A percentile compares a stretch with the other conserved stretches of the same genome.
Conservation (phyloP, 345 rosid genomes). For the sweet orange (Citrus sinensis) region DVS_A1.0 CM039163.1:9069001-9069500, state of each 20-base stretch:
- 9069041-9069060: conserved; percentile 22
- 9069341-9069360: conserved; percentile 17
- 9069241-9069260: conserved; percentile 17
- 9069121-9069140: conserved; percentile 14
- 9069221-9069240: conserved; percentile 17
- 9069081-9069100: conserved; percentile 6
- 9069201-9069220: neutral
- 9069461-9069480: neutral
- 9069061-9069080: conserved; percentile 10
- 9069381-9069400: conserved; percentile 15
- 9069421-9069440: neutral
- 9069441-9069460: neutral
- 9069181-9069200: conserved; percentile 15
- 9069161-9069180: conserved; percentile 18
- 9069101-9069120: conserved; percentile 29
- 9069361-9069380: conserved; percentile 16
- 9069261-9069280: conserved; percentile 8
- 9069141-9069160: conserved; percentile 17
- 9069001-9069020: conserved; percentile 38
- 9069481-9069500: neutral
- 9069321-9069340: conserved; percentile 22
- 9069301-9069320: conserved; percentile 5
- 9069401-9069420: neutral
- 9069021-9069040: conserved; percentile 26
- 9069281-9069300: conserved; percentile 10